Evolutionary conservation across 208 protist species (phyloP), one percentile per base, ranked within the genome.

Genomic region (Trypanosomatidae sp.): DNA sequence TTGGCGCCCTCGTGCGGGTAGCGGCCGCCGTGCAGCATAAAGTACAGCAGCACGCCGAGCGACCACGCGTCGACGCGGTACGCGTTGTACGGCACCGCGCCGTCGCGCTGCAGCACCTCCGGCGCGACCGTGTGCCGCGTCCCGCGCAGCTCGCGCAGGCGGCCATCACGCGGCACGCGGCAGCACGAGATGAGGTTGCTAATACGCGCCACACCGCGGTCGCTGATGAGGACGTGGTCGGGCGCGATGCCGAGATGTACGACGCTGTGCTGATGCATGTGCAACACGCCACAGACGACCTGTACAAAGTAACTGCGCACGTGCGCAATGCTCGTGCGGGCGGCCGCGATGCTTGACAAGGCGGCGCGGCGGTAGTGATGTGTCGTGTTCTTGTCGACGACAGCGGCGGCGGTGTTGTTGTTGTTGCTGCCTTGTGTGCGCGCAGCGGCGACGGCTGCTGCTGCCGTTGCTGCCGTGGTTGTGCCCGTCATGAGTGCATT

Each of bases 1-100:
- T 86, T 92, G 33, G 84, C 84, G 18, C 84, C 74, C 51, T 92
- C 84, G 66, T 85, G 73, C 3, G 84, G 84, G 56, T 92, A 92
- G 37, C 63, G 66, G 38, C 77, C 82, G 15, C 61, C 65, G 53
- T 88, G 77, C 6, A 92, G 63, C 79, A 92, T 85, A 43, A 89
- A 92, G 45, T 86, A 92, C 6, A 92, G 37, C 48, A 88, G 46
- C 20, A 92, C 73, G 8, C 84, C 84, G 26, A 88, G 64, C 1
- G 73, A 74, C 84, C 84, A 92, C 42, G 67, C 64, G 27, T 92
- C 84, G 5, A 72, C 66, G 35, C 82, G 56, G 43, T 79, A 87
- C 3, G 84, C 75, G 48, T 89, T 70, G 60, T 88, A 92, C n/a
- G n/a, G n/a, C n/a, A n/a, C n/a, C 2, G 59, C 46, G 37, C 57